Conservation (phyloP, 2,329 filamentous ascomycete genomes). For the Neonectria sp. region DNA sequence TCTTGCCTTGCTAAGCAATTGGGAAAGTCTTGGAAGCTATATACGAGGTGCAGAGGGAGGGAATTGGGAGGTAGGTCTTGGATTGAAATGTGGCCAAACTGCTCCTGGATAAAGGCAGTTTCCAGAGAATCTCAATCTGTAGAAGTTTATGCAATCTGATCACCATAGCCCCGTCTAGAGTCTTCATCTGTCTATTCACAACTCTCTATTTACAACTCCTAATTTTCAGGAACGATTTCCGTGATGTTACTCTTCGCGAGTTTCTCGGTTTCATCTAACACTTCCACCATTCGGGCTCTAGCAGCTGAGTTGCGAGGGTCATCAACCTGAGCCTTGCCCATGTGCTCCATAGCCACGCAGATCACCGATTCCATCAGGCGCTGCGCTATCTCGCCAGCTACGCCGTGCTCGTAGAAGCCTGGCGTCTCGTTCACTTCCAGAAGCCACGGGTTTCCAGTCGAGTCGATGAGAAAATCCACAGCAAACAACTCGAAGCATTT, state of each 20-base stretch:
- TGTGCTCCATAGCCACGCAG: constrained; percentile 53
- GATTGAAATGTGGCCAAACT: too few relatives aligned
- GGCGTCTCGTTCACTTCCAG: constrained; percentile 58
- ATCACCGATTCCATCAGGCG: constrained; percentile 56
- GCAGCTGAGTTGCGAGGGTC: neutral
- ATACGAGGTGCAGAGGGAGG: too few relatives aligned
- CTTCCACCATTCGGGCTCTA: constrained; percentile 34
- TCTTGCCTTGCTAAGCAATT: too few relatives aligned
- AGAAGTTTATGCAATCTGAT: neutral
- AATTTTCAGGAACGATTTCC: constrained; percentile 36
- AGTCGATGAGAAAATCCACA: constrained; percentile 55
- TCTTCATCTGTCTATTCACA: constrained; percentile 49
- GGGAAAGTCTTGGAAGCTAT: too few relatives aligned
- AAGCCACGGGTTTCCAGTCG: constrained; percentile 51
- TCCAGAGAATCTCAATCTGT: too few relatives aligned
- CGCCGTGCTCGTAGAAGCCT: constrained; percentile 54
- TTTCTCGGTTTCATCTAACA: constrained; percentile 38
- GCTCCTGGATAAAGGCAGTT: too few relatives aligned
- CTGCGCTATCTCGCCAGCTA: constrained; percentile 52
- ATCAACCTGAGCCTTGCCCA: constrained; percentile 37
- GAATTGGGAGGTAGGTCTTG: too few relatives aligned
- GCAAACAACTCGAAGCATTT: constrained; percentile 58
- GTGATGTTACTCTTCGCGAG: constrained; percentile 45
- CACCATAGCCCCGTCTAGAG: neutral
- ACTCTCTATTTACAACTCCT: too few relatives aligned